These are phyloP conservation scores for Chlamydomonas sp. DNA, from an alignment of 139 green algal genomes.

Conservation along the genomic window DNA sequence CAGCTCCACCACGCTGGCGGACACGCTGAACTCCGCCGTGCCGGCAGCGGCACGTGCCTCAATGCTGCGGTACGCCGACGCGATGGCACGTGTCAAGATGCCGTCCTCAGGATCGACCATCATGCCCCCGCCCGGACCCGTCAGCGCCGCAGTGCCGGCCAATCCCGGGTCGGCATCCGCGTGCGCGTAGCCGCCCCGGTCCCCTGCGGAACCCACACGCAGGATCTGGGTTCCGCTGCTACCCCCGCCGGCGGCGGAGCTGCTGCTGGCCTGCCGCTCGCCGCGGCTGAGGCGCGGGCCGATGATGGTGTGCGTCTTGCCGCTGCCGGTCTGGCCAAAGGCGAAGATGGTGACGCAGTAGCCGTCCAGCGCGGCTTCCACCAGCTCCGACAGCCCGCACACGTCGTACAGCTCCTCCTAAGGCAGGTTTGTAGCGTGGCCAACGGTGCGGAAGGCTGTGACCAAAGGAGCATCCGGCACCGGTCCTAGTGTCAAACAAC, in stretches of 20 bases:
- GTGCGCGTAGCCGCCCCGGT: neutral
- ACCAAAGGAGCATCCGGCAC: neutral
- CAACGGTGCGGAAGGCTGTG: neutral
- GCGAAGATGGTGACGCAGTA: constrained; percentile 79
- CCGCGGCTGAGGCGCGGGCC: constrained; percentile 60
- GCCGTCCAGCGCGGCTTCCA: constrained; percentile 69
- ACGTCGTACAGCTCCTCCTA: constrained; percentile 62
- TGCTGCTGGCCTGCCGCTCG: neutral
- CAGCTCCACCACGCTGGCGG: constrained; percentile 58
- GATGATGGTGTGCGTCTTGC: constrained; percentile 89
- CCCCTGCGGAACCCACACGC: neutral
- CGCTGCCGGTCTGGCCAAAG: constrained; percentile 72
- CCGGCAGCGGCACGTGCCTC: constrained; percentile 3
- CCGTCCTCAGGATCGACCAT: constrained; percentile 58
- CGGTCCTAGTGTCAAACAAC: neutral
- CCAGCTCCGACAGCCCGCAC: constrained; percentile 68
- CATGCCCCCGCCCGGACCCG: neutral
- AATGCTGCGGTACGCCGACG: constrained; percentile 33
- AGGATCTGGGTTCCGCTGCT: neutral
- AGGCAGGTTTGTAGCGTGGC: neutral
- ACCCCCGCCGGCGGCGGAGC: neutral
- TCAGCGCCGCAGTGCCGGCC: neutral
- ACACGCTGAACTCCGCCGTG: constrained; percentile 33
- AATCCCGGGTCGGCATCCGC: neutral
- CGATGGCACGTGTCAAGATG: constrained; percentile 63